Conservation (phyloP, 2,329 filamentous ascomycete genomes). For the Penicillium corylophilum region DNA sequence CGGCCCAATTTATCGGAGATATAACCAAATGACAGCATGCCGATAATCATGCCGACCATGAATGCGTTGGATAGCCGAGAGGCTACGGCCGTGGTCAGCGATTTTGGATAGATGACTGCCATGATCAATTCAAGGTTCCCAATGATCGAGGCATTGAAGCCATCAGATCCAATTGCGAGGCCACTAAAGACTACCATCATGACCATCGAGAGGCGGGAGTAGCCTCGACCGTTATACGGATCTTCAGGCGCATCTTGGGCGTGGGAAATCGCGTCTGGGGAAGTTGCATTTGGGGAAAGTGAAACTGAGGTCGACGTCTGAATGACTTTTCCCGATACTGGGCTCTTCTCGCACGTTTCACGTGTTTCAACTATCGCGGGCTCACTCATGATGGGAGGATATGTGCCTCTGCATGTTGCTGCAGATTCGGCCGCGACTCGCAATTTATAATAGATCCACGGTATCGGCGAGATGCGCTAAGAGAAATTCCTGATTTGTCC, state of each 20-base stretch:
- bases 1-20: constrained; percentile 53
- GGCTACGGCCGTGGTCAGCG: constrained; percentile 21
- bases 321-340: too few relatives aligned
- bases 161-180: constrained; percentile 37
- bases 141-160: constrained; percentile 38
- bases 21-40: constrained; percentile 56
- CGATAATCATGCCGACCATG: constrained; percentile 58
- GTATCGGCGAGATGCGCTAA: background rate
- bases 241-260: constrained; percentile 2
- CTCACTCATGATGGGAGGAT: constrained; percentile 1
- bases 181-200: constrained; percentile 37
- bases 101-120: constrained; percentile 22
- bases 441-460: constrained; percentile 2
- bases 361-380: background rate
- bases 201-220: constrained; percentile 28
- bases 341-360: background rate
- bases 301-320: background rate
- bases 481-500: background rate
- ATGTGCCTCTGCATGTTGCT: background rate
- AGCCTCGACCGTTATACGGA: constrained; percentile 3
- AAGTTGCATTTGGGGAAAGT: background rate
- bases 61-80: constrained; percentile 56
- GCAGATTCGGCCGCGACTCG: background rate
- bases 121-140: constrained; percentile 45
- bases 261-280: background rate